Base-by-base conservation (phyloP, 257 asterid species). In the Solanum clarkiae region DNA sequence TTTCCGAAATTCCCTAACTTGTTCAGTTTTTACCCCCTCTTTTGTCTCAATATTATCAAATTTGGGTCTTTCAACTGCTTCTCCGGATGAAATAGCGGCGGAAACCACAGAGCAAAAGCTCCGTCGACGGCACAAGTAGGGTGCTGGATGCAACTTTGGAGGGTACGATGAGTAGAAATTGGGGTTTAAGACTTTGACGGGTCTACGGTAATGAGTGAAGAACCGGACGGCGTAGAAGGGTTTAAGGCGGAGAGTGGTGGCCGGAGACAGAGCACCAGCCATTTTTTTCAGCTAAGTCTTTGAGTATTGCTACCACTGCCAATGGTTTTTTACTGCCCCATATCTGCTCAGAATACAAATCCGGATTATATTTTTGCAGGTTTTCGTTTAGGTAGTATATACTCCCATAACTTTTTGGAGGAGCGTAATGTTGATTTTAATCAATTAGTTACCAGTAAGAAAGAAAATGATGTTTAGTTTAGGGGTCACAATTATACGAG, bases 1-100 rank as follows among this genome's bases (percentile, higher is more conserved):
- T 91, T 89, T 97, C 47, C 93, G 89, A 75, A 97, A 97, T 49
- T 94, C 96, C 68, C 96, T 92, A 65, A 96, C 91, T 89, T 88
- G 89, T 16, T 85, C 86, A 56, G 89, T 88, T 53, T 83, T 85
- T 84, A 81, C 87, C 20, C 47, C 12, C 32, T 66, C 68, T 36
- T 81, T 68, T 40, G 53, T 55, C 15, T 60, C 91, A 79, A 82
- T 26, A 29, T 90, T 82, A 83, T 88, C 94, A n/a, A 93, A 32
- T 68, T 66, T 51, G 15, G 57, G 17, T 47, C 51, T 85, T 87
- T 90, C 91, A 16, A 91, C 77, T 69, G 91, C 92, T 80, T 90
- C 93, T 13, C 94, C 90, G 54, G 97, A 90, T 54, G 97, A 89
- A 69, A 90, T 80, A 68, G 94, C 86, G 72, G 95, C 91, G 29